Evolutionary conservation across 2,329 filamentous ascomycete species (phyloP), one percentile per base, ranked within the genome.

Genomic region (Colletotrichum chlorophyti): DNA sequence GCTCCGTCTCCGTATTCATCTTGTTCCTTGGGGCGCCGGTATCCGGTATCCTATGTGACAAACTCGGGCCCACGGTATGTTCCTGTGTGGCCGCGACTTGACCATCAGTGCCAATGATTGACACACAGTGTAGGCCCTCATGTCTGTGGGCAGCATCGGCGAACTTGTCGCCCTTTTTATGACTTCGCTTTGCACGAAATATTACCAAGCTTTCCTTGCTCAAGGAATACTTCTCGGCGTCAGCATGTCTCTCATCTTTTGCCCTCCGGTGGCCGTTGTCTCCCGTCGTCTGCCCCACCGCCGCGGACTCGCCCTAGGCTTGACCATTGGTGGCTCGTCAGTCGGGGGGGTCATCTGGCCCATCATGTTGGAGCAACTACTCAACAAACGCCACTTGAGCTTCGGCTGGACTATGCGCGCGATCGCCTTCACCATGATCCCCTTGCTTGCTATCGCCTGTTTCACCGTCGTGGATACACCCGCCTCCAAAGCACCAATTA

Each of bases 141-240:
- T 83, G 11, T 79, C 80, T 3, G 68, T 78, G 62, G 78, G 82
- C 69, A 77, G 75, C 69, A 60, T 69, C 1, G 69, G 65, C n/a
- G 58, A 77, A 0, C 65, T 64, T 7, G 67, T 58, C 19, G 27
- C 54, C 4, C 11, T 58, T 2, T 53, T 53, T 29, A 53, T 53
- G 49, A 32, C 54, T 3, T 58, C 54, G 3, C 41, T 58, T 1
- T 58, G 49, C 11, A 42, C 58, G 0, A 58, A 65, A 1, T 82
- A 78, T 65, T 82, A 72, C 69, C 76, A 82, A 58, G 63, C 75
- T 0, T 50, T 82, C 1, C 66, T 83, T 0, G 65, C 76, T 0
- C 79, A 82, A 59, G 77, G 77, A 3, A 54, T 80, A 24, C 76
- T 74, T 26, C 62, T 79, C 19, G 81, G 82, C 4, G 58, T 79